Evolutionary conservation across 2,329 filamentous ascomycete genomes (phyloP).

Genomic region (Colletotrichum gigasporum): DNA sequence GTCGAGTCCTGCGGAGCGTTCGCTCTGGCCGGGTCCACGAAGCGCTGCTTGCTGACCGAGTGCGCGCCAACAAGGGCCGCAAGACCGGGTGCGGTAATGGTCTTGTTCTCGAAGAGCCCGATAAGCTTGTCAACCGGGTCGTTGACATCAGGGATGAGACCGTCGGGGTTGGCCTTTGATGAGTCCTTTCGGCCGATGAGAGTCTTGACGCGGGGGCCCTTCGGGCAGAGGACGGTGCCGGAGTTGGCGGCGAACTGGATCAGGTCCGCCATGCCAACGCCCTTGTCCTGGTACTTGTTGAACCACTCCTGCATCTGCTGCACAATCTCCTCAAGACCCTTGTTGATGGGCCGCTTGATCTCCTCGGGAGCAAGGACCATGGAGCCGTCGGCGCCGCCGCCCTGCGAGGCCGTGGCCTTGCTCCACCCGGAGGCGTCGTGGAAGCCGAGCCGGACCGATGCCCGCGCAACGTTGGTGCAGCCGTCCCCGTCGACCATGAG

Average conservation of each 20-base stretch:
- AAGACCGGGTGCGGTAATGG: conserved; percentile 58
- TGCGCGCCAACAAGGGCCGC: conserved; percentile 66
- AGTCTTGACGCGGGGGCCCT: conserved; percentile 57
- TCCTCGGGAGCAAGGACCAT: conserved; percentile 47
- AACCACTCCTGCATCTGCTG: conserved; percentile 49
- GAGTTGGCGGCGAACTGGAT: conserved; percentile 62
- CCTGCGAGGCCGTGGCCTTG: conserved; percentile 43
- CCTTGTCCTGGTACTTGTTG: conserved; percentile 48
- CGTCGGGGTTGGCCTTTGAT: conserved; percentile 46
- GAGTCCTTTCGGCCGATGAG: conserved; percentile 62
- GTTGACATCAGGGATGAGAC: conserved; percentile 53
- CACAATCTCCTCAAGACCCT: conserved; percentile 56
- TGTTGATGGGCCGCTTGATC: conserved; percentile 51
- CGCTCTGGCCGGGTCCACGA: conserved; percentile 49
- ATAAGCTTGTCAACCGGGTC: conserved; percentile 56
- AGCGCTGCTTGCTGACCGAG: conserved; percentile 58
- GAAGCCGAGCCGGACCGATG: conserved; percentile 56
- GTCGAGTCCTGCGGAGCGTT: conserved; percentile 62
- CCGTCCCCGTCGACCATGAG: conserved; percentile 47
- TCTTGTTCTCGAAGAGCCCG: conserved; percentile 61
- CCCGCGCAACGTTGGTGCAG: conserved; percentile 54
- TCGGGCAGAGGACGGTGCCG: conserved; percentile 57
- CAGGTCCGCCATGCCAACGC: conserved; percentile 62
- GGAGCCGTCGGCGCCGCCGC: conserved; percentile 56
- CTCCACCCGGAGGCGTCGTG: conserved; percentile 58